Conservation (phyloP, 805 yeast species). For the Ogataea corticis region DNA sequence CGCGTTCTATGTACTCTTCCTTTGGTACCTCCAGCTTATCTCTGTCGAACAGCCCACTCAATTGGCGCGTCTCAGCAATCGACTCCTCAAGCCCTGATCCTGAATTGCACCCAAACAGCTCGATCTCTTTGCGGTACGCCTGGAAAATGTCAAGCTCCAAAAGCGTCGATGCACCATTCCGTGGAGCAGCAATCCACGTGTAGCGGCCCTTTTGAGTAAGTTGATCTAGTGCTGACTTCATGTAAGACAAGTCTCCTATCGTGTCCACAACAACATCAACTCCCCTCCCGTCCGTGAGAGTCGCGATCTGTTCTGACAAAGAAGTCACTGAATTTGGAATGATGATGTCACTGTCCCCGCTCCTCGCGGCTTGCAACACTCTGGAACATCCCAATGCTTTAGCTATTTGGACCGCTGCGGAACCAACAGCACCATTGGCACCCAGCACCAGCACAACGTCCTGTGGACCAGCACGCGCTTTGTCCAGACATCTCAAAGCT, state of each 20-base stretch:
- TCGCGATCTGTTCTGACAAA: too few relatives aligned
- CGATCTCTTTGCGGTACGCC: not conserved
- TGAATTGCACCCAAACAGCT: slow-evolving; percentile 1
- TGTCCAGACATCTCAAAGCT: not conserved
- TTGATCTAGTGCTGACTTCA: not conserved
- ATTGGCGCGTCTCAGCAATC: too few relatives aligned
- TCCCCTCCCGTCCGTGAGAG: not conserved
- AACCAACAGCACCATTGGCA: slow-evolving; percentile 1
- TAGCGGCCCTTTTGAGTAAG: not conserved
- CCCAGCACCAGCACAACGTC: not conserved
- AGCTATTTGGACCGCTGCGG: not conserved
- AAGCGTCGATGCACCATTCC: not conserved
- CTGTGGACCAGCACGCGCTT: not conserved
- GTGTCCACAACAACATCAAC: slow-evolving; percentile 1
- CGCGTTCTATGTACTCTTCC: too few relatives aligned
- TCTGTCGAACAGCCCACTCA: too few relatives aligned
- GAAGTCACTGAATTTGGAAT: too few relatives aligned
- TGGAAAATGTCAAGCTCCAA: slow-evolving; percentile 1
- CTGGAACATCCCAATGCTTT: not conserved
- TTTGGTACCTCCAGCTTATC: too few relatives aligned
- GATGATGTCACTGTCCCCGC: too few relatives aligned
- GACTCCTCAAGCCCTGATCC: too few relatives aligned
- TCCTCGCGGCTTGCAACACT: not conserved
- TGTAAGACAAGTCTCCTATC: not conserved
- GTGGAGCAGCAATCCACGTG: not conserved